Base-by-base conservation (phyloP, 306 rosid genomes). In the Castanea mollissima region DNA sequence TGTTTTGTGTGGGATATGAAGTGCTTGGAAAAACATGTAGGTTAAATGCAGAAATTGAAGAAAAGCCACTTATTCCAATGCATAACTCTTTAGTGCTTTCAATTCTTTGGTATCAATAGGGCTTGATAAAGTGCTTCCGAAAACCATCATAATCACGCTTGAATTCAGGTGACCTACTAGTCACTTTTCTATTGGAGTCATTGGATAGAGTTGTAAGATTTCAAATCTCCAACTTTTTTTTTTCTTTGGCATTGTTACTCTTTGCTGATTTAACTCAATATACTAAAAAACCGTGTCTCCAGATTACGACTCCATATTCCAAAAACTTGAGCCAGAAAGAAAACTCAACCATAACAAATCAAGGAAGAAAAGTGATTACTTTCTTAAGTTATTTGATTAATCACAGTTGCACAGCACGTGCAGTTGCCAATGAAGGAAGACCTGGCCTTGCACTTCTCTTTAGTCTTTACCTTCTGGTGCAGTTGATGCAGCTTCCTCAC, bases 401-500 rank as follows among this genome's bases (percentile, higher is more conserved):
- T 83, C 82, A 87, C 79, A 76, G 97, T 86, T 38, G 93, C 83
- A 87, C 99, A 92, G 81, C 95, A 94, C 82, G 92, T 75, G 92
- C 93, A 92, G 79, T 80, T 91, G 75, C 90, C 86, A 73, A 94
- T 91, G 90, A 92, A 82, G 38, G 75, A 89, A 76, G 96, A 73
- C 59, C 80, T 82, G 16, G 69, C 59, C 74, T 80, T 90, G 49
- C 88, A 82, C 83, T 86, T 94, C 79, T 85, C 92, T 79, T 38
- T 38, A 38, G 44, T 38, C 44, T 38, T 87, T 87, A 75, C 82
- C 88, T 78, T 84, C 85, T 16, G 79, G 72, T n/a, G 86, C 77
- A 79, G 79, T 55, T 27, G 89, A 73, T 49, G 87, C 75, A 32
- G 73, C 77, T 79, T 82, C 88, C 72, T 73, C 73, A 10, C 41